A percentile compares a stretch with the other conserved stretches of the same genome.
Evolutionary conservation across 495 filamentous ascomycete species (phyloP).

Genomic region (Choiromyces venosus): DNA sequence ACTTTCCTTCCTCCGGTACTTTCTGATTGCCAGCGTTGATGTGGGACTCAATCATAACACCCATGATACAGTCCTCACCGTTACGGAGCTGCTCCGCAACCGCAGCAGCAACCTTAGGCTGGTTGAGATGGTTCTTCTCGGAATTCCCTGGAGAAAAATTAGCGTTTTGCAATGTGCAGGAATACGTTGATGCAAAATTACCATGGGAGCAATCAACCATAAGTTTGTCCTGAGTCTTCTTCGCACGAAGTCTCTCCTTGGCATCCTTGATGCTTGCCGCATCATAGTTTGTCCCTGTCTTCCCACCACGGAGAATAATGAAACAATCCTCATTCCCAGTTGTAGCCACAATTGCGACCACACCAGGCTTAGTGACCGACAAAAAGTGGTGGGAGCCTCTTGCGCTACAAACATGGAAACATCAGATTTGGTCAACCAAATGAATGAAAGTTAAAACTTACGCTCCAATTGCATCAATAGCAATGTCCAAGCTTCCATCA

Average conservation of each 20-base stretch:
- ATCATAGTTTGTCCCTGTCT: slow-evolving; percentile 90
- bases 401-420: slow-evolving; percentile 48
- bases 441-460: slow-evolving; percentile 20
- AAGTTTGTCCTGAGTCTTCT: slow-evolving; percentile 64
- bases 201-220: slow-evolving; percentile 98
- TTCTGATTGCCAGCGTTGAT: slow-evolving; percentile 95
- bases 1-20: slow-evolving; percentile 81
- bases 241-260: slow-evolving; percentile 61
- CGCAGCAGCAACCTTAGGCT: slow-evolving; percentile 83
- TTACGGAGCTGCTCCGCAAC: slow-evolving; percentile 74
- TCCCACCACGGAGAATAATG: slow-evolving; percentile 92
- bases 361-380: slow-evolving; percentile 94
- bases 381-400: slow-evolving; percentile 95
- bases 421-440: slow-evolving; percentile 2
- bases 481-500: slow-evolving; percentile 81
- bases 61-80: slow-evolving; percentile 86
- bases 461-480: slow-evolving; percentile 93
- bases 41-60: slow-evolving; percentile 98
- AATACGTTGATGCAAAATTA: slow-evolving; percentile 2
- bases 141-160: slow-evolving; percentile 63
- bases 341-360: slow-evolving; percentile 93
- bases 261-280: slow-evolving; percentile 70
- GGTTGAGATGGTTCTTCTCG: slow-evolving; percentile 91
- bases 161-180: neutral
- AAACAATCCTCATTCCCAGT: slow-evolving; percentile 97